These are phyloP conservation scores for Agapanthus africanus DNA, from an alignment of 106 monocot species.

Conservation along the genomic window DNA sequence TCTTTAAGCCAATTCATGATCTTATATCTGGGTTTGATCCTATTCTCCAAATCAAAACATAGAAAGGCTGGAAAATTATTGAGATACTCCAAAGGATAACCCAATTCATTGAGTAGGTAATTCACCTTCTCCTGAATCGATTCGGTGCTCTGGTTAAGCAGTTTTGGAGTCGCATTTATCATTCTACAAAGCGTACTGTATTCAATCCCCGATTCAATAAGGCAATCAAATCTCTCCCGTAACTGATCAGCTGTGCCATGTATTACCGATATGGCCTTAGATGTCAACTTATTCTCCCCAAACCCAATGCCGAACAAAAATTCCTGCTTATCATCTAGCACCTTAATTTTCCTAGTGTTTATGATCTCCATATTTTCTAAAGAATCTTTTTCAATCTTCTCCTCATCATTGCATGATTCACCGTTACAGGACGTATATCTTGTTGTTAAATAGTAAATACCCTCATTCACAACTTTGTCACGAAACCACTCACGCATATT, in stretches of 20 bases:
- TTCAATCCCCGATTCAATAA: conserved; percentile 50
- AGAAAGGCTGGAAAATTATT: conserved; percentile 65
- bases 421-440: too few species aligned
- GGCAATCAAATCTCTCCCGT: conserved; percentile 66
- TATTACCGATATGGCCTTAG: conserved; percentile 15
- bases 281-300: conserved; percentile 56
- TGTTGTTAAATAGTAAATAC: conserved; percentile 28
- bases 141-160: conserved; percentile 57
- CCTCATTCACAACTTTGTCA: conserved; percentile 21
- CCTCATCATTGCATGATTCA: neutral
- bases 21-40: conserved; percentile 65
- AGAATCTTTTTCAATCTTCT: conserved; percentile 34
- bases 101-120: conserved; percentile 50
- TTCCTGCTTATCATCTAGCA: conserved; percentile 43
- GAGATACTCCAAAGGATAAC: conserved; percentile 53
- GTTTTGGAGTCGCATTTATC: conserved; percentile 52
- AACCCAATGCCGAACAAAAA: conserved; percentile 77
- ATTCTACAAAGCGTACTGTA: conserved; percentile 56
- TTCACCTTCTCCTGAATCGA: conserved; percentile 51
- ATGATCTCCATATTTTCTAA: conserved; percentile 27
- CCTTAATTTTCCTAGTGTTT: conserved; percentile 5
- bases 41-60: conserved; percentile 81
- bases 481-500: conserved; percentile 43
- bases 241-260: conserved; percentile 39
- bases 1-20: conserved; percentile 80